Evolutionary conservation across 1,284 basidiomycete genomes (phyloP).

Genomic region (Agaricales sp.): DNA sequence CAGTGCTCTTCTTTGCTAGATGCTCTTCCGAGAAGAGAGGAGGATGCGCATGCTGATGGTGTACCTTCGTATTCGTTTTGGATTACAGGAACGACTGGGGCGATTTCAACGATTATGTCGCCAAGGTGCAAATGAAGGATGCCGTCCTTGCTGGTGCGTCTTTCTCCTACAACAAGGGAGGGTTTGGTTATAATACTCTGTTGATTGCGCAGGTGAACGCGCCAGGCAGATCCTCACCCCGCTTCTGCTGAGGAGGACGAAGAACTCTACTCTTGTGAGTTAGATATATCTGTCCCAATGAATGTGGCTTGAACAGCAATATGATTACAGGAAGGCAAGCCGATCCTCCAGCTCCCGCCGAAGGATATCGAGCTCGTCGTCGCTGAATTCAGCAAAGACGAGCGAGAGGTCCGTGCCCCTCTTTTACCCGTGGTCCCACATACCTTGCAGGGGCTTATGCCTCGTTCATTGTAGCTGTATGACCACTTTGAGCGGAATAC

Average conservation of each 20-base stretch:
- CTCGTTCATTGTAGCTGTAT: constrained; percentile 42
- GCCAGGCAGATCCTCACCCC: constrained; percentile 54
- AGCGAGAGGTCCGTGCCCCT: constrained; percentile 45
- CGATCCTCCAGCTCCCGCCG: constrained; percentile 44
- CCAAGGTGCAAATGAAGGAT: constrained; percentile 40
- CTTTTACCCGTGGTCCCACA: not conserved
- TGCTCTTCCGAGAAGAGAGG: no score
- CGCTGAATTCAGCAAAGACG: constrained; percentile 48
- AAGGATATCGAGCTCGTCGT: constrained; percentile 51
- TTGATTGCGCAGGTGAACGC: constrained; percentile 34
- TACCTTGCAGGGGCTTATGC: not conserved
- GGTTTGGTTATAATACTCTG: constrained; percentile 2
- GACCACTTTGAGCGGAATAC: constrained; percentile 44
- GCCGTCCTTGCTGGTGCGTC: constrained; percentile 45
- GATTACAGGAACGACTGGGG: constrained; percentile 47
- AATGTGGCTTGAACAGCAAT: not conserved
- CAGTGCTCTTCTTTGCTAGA: not conserved
- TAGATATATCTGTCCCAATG: constrained; percentile 11
- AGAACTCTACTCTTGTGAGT: constrained; percentile 35
- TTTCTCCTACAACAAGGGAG: constrained; percentile 1
- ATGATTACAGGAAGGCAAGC: constrained; percentile 35
- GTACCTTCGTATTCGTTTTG: not conserved
- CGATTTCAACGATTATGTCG: constrained; percentile 47
- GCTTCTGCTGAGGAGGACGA: constrained; percentile 50
- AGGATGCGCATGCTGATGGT: not conserved